Evolutionary conservation across 2,329 filamentous ascomycete genomes (phyloP), one percentile per base, ranked within the genome.

Genomic region (Cladosporium phlei): DNA sequence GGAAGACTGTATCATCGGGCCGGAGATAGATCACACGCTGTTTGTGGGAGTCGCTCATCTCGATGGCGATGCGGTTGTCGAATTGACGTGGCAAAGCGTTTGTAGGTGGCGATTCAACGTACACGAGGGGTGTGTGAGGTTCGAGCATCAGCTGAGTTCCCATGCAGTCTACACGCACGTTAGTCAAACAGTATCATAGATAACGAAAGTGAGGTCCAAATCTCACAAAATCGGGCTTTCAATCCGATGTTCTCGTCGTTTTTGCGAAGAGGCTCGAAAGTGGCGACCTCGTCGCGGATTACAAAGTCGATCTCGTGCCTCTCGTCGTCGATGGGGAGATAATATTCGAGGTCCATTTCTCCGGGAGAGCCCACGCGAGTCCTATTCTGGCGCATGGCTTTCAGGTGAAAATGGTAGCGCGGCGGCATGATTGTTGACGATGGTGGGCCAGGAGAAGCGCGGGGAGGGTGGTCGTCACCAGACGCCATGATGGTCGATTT

Each of bases 161-260:
- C 5, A n/a, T n/a, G n/a, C n/a, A n/a, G n/a, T n/a, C n/a, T n/a
- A n/a, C n/a, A n/a, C n/a, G n/a, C n/a, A n/a, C n/a, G n/a, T n/a
- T n/a, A n/a, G n/a, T n/a, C n/a, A n/a, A n/a, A n/a, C n/a, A n/a
- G n/a, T n/a, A n/a, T n/a, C n/a, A n/a, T n/a, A n/a, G n/a, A n/a
- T n/a, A n/a, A n/a, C n/a, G n/a, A n/a, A n/a, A n/a, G n/a, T n/a
- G n/a, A n/a, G n/a, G n/a, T n/a, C n/a, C 10, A 4, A 38, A 38
- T 17, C 42, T 27, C n/a, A 45, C 42, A 17, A 9, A 45, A 37
- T 32, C 32, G 29, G n/a, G 16, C 42, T n/a, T 16, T 29, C 42
- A 32, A 3, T 29, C 12, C 3, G 42, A 22, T 22, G 24, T 28
- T 37, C 42, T 45, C 29, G 29, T 37, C 24, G 24, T 37, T 32